Evolutionary conservation across 2,329 filamentous ascomycete genomes (phyloP), one percentile per base, ranked within the genome.

Genomic region (Zymoseptoria ardabiliae): DNA sequence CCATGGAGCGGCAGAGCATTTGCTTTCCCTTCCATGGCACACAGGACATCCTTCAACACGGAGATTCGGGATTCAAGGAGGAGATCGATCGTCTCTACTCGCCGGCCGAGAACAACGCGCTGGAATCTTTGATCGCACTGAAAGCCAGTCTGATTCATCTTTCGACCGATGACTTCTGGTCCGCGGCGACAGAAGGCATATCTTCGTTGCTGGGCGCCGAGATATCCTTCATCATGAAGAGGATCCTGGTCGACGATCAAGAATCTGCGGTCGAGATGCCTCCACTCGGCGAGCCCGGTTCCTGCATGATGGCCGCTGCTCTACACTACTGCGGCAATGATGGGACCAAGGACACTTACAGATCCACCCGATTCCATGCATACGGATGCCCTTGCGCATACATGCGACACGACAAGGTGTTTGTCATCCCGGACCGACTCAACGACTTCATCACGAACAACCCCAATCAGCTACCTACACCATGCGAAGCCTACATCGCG

Each of bases 361-460:
- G 80, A 62, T 81, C 87, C 66, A 82, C 83, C 73, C 83, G 84
- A 63, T 87, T 86, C 71, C 80, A 84, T 65, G 82, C 84, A 45
- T 86, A 85, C 65, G 83, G 79, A 22, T 84, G 85, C 63, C 85
- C 86, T 4, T 86, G 86, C 71, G 81, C 81, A 41, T 82, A 87
- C 69, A 88, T 89, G 86, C 84, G 82, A 65, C 83, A 89, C 69
- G 85, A 88, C 74, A 87, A 88, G 70, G 83, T 88, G 55, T 86
- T 88, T 69, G 73, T 89, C 58, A 83, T 90, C 21, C 84, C 86
- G 0, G 82, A 88, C 58, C 77, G 79, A 50, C 72, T 89, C 52
- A 77, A 77, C 56, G 80, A 83, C 4, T 82, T 86, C 67, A 79
- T 83, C 53, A 78, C 80, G 23, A 77, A 84, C 63, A 86, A 86